Base-by-base conservation (phyloP, 2,329 filamentous ascomycete species). In the Aspergillus calidoustus region DNA sequence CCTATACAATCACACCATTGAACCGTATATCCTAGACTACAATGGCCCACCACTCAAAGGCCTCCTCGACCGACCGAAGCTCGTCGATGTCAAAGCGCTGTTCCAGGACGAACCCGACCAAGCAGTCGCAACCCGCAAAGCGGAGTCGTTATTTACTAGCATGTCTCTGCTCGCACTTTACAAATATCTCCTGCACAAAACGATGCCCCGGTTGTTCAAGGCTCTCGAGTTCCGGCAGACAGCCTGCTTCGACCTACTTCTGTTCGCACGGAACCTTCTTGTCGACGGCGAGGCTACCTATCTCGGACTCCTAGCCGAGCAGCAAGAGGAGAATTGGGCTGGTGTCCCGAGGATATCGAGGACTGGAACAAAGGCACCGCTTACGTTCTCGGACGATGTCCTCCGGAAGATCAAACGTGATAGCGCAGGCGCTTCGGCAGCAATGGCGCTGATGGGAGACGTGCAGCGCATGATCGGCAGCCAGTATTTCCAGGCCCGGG, bases 1-100 rank as follows among this genome's bases (percentile, higher is more conserved):
- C 11, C 70, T 79, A 1, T 79, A 75, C 43, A 64, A 74, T 28
- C 74, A 78, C n/a, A 72, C 71, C 7, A 65, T 69, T 47, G 68
- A 74, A 44, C 76, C 74, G 59, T 59, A 63, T 47, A 68, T 79
- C 15, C 66, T 78, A 15, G 73, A 76, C 49, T 72, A 76, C 43
- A 67, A 75, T 50, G 74, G 75, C 11, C 71, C 71, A 8, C 22
- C 22, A 2, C 4, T 28, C 4, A 1, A 28, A 4, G 25, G 6
- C 6, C 11, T 38, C 8, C 34, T 38, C 34, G 69, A 74, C 38
- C 65, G 69, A 7, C 76, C 76, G 13, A 52, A 63, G 44, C 64
- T 65, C 44, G 67, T 68, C 41, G 54, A 68, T 19, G 63, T 56
- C 17, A 30, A 52, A 28, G 25, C 73, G 38, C 54, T 72, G 13